phyloP scores from a whole-genome alignment of 192 early-diverging fungal species.

The Gonapodya sp. region DNA sequence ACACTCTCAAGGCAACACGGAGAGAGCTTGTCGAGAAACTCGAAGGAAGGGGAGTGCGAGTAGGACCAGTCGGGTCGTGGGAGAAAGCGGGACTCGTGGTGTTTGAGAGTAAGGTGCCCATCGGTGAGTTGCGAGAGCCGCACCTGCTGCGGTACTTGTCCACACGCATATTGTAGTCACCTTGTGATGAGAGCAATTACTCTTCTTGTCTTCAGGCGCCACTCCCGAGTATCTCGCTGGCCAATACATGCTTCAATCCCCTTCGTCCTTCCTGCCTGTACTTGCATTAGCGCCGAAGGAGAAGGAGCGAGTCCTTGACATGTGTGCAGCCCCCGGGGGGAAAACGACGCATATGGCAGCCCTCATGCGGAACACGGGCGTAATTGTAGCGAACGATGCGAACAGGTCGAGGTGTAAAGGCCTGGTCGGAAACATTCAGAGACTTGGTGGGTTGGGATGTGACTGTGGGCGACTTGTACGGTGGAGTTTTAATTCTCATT shows the following conservation, averaged over 20 bases:
- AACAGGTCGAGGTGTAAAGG: conserved; percentile 87
- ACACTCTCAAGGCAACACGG: conserved; percentile 88
- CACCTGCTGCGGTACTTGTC: not conserved
- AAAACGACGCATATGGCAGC: conserved; percentile 96
- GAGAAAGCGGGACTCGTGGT: conserved; percentile 93
- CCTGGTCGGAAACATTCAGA: conserved; percentile 84
- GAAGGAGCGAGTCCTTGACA: conserved; percentile 88
- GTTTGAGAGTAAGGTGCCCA: conserved; percentile 89
- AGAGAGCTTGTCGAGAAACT: conserved; percentile 90
- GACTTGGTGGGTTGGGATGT: conserved; percentile 42
- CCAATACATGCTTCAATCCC: conserved; percentile 98
- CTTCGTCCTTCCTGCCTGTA: conserved; percentile 94
- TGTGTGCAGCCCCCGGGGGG: conserved; percentile 96
- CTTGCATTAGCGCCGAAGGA: conserved; percentile 92
- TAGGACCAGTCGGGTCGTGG: conserved; percentile 99
- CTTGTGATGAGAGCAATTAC: no score
- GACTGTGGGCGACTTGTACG: not conserved
- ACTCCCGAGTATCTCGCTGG: conserved; percentile 99
- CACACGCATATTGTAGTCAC: no score
- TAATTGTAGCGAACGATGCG: conserved; percentile 94
- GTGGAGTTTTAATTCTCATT: not conserved
- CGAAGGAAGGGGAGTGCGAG: conserved; percentile 90
- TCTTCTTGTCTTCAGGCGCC: conserved; percentile 69
- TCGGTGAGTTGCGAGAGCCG: conserved; percentile 34
- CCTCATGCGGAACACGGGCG: conserved; percentile 93